Evolutionary conservation across 306 rosid genomes (phyloP), one percentile per base, ranked within the genome.

Genomic region (Ammopiptanthus mongolicus): DNA sequence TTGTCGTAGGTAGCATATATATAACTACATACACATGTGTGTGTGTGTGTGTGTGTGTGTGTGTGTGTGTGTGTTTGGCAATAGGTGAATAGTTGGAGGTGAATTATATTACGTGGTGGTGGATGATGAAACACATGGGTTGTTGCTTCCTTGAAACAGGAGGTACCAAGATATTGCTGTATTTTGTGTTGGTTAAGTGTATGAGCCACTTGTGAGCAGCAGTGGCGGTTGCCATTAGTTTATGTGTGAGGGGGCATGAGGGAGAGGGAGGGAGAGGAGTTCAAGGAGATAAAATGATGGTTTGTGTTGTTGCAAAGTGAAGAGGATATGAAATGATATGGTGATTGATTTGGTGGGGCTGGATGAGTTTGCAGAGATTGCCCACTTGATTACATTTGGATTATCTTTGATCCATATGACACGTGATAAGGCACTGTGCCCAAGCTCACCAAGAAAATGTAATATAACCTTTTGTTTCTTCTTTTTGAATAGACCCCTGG

Each of bases 141-240:
- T 71, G 72, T 13, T 72, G 86, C 50, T 67, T 71, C 15, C 18
- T 75, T 1, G 75, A 25, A 8, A 22, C 0, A 18, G 18, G 13
- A 5, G 73, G 59, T 6, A 44, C 1, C 0, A 29, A 23, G 65
- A 28, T 19, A 55, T 67, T 56, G 63, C 63, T 57, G 83, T 80
- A 37, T 60, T 82, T 82, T 57, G 66, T 29, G 53, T 67, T 65
- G 57, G 39, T 37, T 60, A 83, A 75, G 66, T 82, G 78, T 12
- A 78, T 34, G 61, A 75, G 80, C 51, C 83, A 68, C 62, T 69
- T 81, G 69, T 50, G 69, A 22, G 74, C 0, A 22, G 74, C 0
- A 52, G 64, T 67, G 77, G 69, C 77, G 2, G 51, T 68, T 17
- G 80, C 81, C 88, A 84, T 84, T 59, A 25, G 46, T 36, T 29